Evolutionary conservation across 495 filamentous ascomycete genomes (phyloP).

Genomic region (Cercophora sp.): DNA sequence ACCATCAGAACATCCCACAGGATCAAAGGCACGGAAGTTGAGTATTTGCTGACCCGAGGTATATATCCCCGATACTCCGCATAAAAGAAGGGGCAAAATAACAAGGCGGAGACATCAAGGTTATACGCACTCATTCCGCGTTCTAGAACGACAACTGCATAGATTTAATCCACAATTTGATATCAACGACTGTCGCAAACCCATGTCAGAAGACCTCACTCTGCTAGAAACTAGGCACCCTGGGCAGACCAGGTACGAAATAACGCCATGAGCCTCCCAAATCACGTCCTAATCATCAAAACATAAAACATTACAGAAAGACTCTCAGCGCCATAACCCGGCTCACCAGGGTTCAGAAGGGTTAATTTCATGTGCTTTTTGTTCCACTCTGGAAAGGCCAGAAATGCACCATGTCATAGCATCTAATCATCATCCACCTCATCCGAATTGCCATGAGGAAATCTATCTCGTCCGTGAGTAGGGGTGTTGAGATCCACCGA

Average conservation of each 20-base stretch:
- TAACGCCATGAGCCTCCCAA: background rate
- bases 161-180: too few relatives aligned
- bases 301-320: background rate
- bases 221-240: too few relatives aligned
- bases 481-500: too few relatives aligned
- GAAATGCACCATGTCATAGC: background rate
- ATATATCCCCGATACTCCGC: too few relatives aligned
- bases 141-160: too few relatives aligned
- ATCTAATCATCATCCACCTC: slow-evolving; percentile 1
- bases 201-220: too few relatives aligned
- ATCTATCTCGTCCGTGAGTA: slow-evolving; percentile 1
- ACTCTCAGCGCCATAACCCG: background rate
- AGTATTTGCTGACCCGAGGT: too few relatives aligned
- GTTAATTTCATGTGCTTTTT: background rate
- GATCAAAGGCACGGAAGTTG: too few relatives aligned
- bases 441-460: slow-evolving; percentile 2
- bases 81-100: background rate
- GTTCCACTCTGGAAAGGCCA: background rate
- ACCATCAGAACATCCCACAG: too few relatives aligned
- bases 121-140: too few relatives aligned
- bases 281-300: background rate
- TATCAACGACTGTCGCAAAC: too few relatives aligned
- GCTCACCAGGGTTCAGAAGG: background rate
- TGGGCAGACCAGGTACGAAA: background rate
- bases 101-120: background rate